Percentiles rank a stretch among this genome's conserved stretches.
Conservation (phyloP, 2,329 filamentous ascomycete species). For the Dactylellina parvicollis region DNA sequence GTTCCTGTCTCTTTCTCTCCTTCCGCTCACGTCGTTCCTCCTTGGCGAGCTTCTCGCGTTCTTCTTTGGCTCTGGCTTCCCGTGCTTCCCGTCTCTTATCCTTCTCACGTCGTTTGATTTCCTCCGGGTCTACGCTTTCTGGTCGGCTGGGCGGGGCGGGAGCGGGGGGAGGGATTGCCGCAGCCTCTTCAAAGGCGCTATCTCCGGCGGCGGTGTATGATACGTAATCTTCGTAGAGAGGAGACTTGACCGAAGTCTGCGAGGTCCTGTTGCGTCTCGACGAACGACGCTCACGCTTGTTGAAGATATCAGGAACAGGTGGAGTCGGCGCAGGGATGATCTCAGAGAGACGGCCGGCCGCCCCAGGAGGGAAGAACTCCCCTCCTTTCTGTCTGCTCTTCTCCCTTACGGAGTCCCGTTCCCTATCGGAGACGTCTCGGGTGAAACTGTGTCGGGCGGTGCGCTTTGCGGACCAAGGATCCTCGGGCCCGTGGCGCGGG, state of each 20-base stretch:
- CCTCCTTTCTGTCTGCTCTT: conserved; percentile 47
- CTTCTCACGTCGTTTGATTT: conserved; percentile 40
- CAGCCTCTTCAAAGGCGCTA: conserved; percentile 39
- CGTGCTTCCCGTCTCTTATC: conserved; percentile 43
- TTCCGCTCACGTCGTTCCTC: conserved; percentile 29
- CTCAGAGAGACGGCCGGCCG: conserved; percentile 46
- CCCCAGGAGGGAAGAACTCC: conserved; percentile 49
- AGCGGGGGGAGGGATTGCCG: conserved; percentile 42
- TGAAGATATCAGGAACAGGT: conserved; percentile 46
- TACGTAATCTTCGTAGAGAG: conserved; percentile 49
- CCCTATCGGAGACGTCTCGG: conserved; percentile 39
- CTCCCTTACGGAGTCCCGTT: conserved; percentile 44
- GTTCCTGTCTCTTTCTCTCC: conserved; percentile 32
- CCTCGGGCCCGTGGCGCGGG: conserved; percentile 39
- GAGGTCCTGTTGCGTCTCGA: conserved; percentile 34
- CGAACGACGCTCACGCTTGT: conserved; percentile 37
- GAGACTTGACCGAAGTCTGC: conserved; percentile 45
- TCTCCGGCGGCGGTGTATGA: conserved; percentile 43
- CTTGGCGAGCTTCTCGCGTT: conserved; percentile 33
- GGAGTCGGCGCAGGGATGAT: conserved; percentile 50
- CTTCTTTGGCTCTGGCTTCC: conserved; percentile 43
- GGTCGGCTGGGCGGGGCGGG: conserved; percentile 49
- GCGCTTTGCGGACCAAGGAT: conserved; percentile 32
- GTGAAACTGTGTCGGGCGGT: conserved; percentile 40
- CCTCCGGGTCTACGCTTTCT: conserved; percentile 48